Evolutionary conservation across 495 filamentous ascomycete genomes (phyloP), one percentile per base, ranked within the genome.

Genomic region (Melanomma pulvis-pyrius): DNA sequence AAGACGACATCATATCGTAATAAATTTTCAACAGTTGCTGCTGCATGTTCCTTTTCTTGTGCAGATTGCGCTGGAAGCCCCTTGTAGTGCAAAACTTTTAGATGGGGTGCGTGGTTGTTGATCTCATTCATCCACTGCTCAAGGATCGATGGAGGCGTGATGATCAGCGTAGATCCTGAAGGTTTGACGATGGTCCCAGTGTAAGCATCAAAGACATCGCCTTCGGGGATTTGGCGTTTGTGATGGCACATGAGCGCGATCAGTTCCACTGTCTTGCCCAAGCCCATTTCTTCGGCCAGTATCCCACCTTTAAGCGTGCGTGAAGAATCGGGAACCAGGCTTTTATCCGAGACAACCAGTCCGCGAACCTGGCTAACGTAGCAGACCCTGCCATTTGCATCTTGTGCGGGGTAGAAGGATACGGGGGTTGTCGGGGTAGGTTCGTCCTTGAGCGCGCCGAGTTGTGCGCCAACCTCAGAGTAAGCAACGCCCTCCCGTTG

Each of bases 281-380:
- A 79, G 0, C 93, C 93, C 94, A 97, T 97, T 77, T 98, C 94
- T 75, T 98, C 93, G 0, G 92, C 91, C 22, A 98, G 82, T 29
- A 91, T 85, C 0, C 89, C 88, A 19, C 87, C 88, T 30, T 71
- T 79, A 0, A 86, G 55, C 11, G 24, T 13, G 39, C 44, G n/a
- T 24, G 56, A 25, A 9, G 75, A 70, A 41, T 79, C 74, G 28
- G 69, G 58, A 71, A 87, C 87, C 8, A 75, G 48, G 26, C 74
- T 75, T 1, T 81, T 46, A 74, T 89, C 82, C 8, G 78, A 81
- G 0, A 83, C 85, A 11, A 87, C 80, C 12, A 86, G 75, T 65
- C 87, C 85, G 55, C 88, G 85, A 13, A 92, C 72, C 51, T 86
- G 81, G 74, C 89, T 96, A 48, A 83, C 78, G 44, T 68, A 66